A percentile compares a stretch with the other conserved stretches of the same genome.
phyloP scores from a whole-genome alignment of 225 moss, liverwort and hornwort species.

The Rhytidiadelphus loreus region DNA sequence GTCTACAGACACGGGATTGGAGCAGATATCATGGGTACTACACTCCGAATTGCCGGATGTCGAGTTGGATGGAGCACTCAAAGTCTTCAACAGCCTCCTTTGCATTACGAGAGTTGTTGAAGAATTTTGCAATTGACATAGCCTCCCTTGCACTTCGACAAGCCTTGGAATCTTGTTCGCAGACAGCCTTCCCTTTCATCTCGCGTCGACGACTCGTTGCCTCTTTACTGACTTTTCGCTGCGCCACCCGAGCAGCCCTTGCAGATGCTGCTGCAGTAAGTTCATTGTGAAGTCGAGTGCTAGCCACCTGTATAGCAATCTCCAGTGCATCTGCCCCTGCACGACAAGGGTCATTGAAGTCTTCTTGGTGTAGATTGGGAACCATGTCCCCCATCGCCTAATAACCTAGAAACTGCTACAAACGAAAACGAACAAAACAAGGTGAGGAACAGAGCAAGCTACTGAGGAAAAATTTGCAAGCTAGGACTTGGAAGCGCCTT shows the following conservation, averaged over 20 bases:
- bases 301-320: too few relatives aligned
- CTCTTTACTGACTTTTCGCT: fast-evolving
- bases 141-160: fast-evolving
- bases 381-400: fast-evolving
- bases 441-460: fast-evolving
- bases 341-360: too few relatives aligned
- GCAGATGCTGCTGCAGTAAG: fast-evolving
- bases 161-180: too few relatives aligned
- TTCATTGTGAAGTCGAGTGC: fast-evolving
- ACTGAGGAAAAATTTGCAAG: fast-evolving
- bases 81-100: too few relatives aligned
- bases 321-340: too few relatives aligned
- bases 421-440: too few relatives aligned
- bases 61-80: too few relatives aligned
- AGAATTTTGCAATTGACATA: fast-evolving
- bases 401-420: fast-evolving
- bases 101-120: fast-evolving
- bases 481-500: too few relatives aligned
- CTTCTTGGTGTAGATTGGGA: too few relatives aligned
- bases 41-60: fast-evolving
- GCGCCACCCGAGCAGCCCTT: fast-evolving
- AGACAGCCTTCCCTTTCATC: too few relatives aligned
- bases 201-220: fast-evolving
- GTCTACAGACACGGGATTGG: too few relatives aligned
- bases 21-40: fast-evolving